These are phyloP conservation scores for Martiniozyma asiatica DNA, from an alignment of 1,139 yeast species.

Conservation along the genomic window DNA sequence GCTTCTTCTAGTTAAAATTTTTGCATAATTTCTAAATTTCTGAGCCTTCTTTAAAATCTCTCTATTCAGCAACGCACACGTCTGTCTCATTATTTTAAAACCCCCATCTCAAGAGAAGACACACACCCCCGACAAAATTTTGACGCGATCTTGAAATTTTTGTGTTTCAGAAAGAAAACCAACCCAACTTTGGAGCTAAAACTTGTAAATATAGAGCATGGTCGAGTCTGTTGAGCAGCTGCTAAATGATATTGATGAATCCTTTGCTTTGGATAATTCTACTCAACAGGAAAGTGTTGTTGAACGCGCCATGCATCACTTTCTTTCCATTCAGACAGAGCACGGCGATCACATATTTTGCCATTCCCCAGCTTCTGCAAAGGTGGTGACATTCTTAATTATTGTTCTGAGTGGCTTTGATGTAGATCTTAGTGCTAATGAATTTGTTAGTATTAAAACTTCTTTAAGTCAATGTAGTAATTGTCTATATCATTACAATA, in stretches of 20 bases:
- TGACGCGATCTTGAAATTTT: no score
- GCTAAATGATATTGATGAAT: slow-evolving; percentile 6
- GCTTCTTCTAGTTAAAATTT: background rate
- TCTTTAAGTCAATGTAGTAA: slow-evolving; percentile 35
- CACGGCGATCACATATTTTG: slow-evolving; percentile 9
- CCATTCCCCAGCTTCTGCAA: slow-evolving; percentile 7
- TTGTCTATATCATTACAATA: slow-evolving; percentile 41
- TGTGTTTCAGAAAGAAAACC: no score
- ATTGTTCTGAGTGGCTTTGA: slow-evolving; percentile 11
- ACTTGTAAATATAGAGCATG: no score
- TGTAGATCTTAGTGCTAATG: slow-evolving; percentile 8
- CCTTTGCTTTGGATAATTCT: slow-evolving; percentile 8
- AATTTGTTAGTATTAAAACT: slow-evolving; percentile 7
- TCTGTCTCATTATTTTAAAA: slow-evolving; percentile 2
- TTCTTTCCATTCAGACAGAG: slow-evolving; percentile 2
- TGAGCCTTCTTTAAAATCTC: background rate
- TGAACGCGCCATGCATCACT: slow-evolving; percentile 10
- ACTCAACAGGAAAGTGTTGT: slow-evolving; percentile 9
- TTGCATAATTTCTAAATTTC: background rate
- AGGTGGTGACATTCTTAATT: slow-evolving; percentile 8
- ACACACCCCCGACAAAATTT: no score
- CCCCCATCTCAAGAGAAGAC: no score
- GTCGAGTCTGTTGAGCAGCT: slow-evolving; percentile 1
- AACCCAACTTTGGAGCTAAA: no score
- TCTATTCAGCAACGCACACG: background rate